Evolutionary conservation across 2,329 filamentous ascomycete species (phyloP).

Genomic region (Colletotrichum karsti): DNA sequence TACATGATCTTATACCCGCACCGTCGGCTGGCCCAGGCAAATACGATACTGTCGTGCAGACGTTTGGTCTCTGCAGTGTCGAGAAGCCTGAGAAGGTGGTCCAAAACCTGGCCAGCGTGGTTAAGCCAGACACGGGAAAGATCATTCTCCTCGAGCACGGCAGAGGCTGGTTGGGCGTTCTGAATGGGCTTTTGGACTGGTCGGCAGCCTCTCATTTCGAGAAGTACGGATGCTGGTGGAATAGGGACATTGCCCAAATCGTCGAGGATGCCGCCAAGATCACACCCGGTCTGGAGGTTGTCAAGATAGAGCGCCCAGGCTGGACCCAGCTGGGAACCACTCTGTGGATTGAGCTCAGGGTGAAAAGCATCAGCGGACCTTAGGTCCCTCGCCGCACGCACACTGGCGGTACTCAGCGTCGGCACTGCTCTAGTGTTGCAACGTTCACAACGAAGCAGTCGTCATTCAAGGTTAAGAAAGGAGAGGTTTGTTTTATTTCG

Average conservation of each 20-base stretch:
- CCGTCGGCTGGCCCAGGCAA: slow-evolving; percentile 33
- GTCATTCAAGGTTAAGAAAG: background rate
- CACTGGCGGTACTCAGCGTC: too few relatives aligned
- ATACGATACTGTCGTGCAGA: slow-evolving; percentile 48
- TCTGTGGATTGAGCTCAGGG: slow-evolving; percentile 64
- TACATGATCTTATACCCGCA: slow-evolving; percentile 51
- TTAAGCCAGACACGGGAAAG: slow-evolving; percentile 64
- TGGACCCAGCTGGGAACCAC: slow-evolving; percentile 65
- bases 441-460: too few relatives aligned
- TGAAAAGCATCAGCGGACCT: slow-evolving; percentile 31
- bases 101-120: slow-evolving; percentile 57
- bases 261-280: slow-evolving; percentile 56
- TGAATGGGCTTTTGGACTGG: slow-evolving; percentile 65
- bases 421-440: too few relatives aligned
- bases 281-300: slow-evolving; percentile 64
- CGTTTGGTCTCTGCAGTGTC: slow-evolving; percentile 72
- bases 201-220: slow-evolving; percentile 64
- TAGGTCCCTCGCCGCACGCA: too few relatives aligned
- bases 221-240: slow-evolving; percentile 75
- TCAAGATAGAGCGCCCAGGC: slow-evolving; percentile 61
- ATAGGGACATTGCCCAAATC: slow-evolving; percentile 67
- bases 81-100: slow-evolving; percentile 63
- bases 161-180: slow-evolving; percentile 59
- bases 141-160: slow-evolving; percentile 72
- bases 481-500: slow-evolving; percentile 25